These are phyloP conservation scores for Trichoderma orchidacearum DNA, from an alignment of 495 filamentous ascomycete genomes.

Conservation along the genomic window DNA sequence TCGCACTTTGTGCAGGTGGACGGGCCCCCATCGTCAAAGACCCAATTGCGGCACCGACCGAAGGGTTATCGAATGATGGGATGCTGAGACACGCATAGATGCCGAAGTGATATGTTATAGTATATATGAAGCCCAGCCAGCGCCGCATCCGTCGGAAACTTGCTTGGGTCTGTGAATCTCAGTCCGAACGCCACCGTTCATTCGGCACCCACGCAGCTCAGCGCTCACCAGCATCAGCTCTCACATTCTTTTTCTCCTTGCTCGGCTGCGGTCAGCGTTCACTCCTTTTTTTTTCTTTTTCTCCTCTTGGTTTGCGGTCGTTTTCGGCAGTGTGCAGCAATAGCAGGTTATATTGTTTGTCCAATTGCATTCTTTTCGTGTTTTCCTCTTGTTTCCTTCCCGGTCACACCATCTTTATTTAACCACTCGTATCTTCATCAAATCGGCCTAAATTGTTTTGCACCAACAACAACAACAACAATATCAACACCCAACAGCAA, in stretches of 20 bases:
- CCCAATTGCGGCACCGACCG: background rate
- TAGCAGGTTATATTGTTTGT: background rate
- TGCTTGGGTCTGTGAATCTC: background rate
- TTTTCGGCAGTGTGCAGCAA: background rate
- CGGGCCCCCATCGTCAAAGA: background rate
- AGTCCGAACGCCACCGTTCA: background rate
- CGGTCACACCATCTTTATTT: background rate
- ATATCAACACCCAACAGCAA: background rate
- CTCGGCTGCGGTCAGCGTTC: background rate
- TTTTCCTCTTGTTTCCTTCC: background rate
- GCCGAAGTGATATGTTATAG: background rate
- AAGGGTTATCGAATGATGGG: background rate
- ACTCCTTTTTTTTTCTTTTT: background rate
- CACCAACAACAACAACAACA: background rate
- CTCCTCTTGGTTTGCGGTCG: background rate
- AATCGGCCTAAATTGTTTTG: background rate
- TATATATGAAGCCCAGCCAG: background rate
- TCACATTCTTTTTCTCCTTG: background rate
- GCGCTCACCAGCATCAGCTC: background rate
- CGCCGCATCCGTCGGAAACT: background rate
- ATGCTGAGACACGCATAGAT: background rate
- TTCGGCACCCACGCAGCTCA: background rate
- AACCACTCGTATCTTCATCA: background rate
- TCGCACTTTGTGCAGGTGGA: background rate
- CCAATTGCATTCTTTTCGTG: background rate